A percentile compares a stretch with the other conserved stretches of the same genome.
These are phyloP conservation scores for Perkinsus chesapeaki DNA, from an alignment of 169 alveolate species.

Conservation along the genomic window DNA sequence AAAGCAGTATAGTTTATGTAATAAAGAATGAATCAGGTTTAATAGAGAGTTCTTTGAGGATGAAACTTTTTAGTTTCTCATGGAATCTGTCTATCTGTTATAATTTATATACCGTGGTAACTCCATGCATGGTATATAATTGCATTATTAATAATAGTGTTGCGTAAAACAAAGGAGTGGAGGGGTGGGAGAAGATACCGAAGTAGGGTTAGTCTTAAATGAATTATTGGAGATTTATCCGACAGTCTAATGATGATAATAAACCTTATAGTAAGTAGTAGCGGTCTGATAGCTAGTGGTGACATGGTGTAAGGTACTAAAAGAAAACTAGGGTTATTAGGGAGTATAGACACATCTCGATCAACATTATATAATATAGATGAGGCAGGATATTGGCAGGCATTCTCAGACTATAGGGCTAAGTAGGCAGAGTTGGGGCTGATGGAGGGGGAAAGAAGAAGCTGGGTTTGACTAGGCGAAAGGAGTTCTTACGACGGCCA, in stretches of 20 bases:
- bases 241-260: too few species aligned
- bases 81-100: neutral
- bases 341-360: neutral
- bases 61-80: neutral
- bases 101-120: neutral
- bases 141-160: neutral
- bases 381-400: neutral
- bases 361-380: neutral
- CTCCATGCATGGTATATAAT: neutral
- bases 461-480: neutral
- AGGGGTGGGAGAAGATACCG: too few species aligned
- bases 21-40: neutral
- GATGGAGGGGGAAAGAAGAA: too few species aligned
- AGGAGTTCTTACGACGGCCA: neutral
- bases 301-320: neutral
- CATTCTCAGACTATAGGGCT: neutral
- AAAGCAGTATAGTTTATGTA: neutral
- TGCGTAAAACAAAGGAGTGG: too few species aligned
- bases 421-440: too few species aligned
- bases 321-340: neutral
- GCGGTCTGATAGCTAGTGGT: neutral
- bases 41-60: neutral
- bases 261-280: too few species aligned
- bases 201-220: too few species aligned
- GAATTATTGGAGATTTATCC: too few species aligned